These are phyloP conservation scores for Monosporozyma yasuniensis DNA, from an alignment of 805 yeast genomes.

Conservation along the genomic window DNA sequence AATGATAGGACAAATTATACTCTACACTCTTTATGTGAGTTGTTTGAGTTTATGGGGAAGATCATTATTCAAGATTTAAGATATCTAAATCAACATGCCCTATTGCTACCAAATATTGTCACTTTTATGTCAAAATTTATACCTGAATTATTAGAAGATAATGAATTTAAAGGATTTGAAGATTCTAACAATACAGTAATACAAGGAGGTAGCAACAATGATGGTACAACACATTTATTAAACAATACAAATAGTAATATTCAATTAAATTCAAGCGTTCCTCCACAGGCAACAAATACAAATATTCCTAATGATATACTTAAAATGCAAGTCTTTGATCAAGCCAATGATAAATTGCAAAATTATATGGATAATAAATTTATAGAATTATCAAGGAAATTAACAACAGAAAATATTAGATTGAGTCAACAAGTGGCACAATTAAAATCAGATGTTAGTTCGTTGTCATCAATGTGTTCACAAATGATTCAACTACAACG, in stretches of 20 bases:
- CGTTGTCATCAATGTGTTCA: conserved; percentile 20
- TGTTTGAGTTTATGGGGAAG: conserved; percentile 27
- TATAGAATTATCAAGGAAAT: conserved; percentile 20
- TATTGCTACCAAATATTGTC: conserved; percentile 22
- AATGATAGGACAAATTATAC: conserved; percentile 28
- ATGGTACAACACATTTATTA: background rate
- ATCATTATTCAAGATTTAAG: conserved; percentile 26
- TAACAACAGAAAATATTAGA: conserved; percentile 26
- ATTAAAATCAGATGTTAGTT: conserved; percentile 21
- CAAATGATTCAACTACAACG: conserved; percentile 24
- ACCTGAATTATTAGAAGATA: conserved; percentile 22
- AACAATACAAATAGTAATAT: background rate
- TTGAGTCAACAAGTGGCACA: conserved; percentile 24
- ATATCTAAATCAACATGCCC: conserved; percentile 18
- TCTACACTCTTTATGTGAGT: conserved; percentile 25
- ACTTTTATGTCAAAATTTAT: conserved; percentile 22
- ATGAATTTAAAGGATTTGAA: conserved; percentile 12
- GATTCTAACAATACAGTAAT: background rate
- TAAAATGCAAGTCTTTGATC: background rate
- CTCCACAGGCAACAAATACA: background rate
- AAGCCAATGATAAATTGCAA: background rate
- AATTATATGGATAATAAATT: conserved; percentile 2
- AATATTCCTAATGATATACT: background rate
- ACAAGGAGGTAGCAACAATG: background rate
- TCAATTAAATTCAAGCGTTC: background rate